Base-by-base conservation (phyloP, 1,284 basidiomycete species). In the Marasmius sp. region DNA sequence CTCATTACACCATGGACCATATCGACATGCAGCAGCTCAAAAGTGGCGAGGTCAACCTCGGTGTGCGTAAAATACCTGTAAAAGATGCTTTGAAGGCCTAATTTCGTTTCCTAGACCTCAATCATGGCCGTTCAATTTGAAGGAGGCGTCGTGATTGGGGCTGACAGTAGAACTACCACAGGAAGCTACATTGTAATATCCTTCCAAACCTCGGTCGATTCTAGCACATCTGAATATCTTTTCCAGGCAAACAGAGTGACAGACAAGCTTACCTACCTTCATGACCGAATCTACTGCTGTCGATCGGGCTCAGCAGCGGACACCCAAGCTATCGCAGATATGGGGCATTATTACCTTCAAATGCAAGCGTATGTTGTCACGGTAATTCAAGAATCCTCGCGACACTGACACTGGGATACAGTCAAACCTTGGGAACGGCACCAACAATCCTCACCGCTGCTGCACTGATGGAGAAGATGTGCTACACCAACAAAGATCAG, bases 121-220 rank as follows among this genome's bases (percentile, higher is more conserved):
- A 99, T 99, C 77, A 99, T 99, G 97, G 97, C 97, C 58, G 97
- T 99, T 66, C 93, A 95, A 68, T 99, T 98, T 81, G 85, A 95
- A 49, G 89, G 88, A 47, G 97, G 97, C 56, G 97, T 99, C 61
- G 89, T 99, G 67, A 89, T 99, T 64, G 97, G 97, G 43, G 97
- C 97, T 68, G 97, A 99, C 79, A 93, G 92, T 82, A 86, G 97
- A 63, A 99, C 97, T 64, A 98, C 97, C 0, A 97, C 93, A 47
- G 97, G 97, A 64, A 89, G 89, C 75, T 99, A 98, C 79, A 98
- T 98, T 72, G 95, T 94, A 52, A 12, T 36, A 57, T 51, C 57
- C 60, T 7, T 34, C 52, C 12, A 43, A 47, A 0, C 37, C 33
- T 49, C 22, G 36, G 1, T 57, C 39, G 56, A 34, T 48, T 18